Evolutionary conservation across 495 filamentous ascomycete species (phyloP).

Genomic region (Penicillium paradoxum): DNA sequence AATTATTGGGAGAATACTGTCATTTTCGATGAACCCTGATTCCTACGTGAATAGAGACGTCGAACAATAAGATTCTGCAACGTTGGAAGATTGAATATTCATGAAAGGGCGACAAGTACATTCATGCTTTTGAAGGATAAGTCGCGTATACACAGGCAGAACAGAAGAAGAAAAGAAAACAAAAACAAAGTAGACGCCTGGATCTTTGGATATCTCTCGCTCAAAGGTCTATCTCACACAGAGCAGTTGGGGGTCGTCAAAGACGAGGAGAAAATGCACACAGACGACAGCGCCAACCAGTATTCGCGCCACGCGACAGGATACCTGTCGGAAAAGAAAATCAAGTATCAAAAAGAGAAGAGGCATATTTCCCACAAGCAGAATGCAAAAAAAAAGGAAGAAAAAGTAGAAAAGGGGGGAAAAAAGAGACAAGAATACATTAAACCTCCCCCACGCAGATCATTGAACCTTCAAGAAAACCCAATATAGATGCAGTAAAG

Average conservation of each 20-base stretch:
- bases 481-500: slow-evolving; percentile 22
- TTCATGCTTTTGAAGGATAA: slow-evolving; percentile 9
- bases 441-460: slow-evolving; percentile 26
- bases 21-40: background rate
- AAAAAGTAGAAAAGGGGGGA: slow-evolving; percentile 7
- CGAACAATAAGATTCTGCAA: background rate
- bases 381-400: slow-evolving; percentile 22
- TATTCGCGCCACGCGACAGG: slow-evolving; percentile 35
- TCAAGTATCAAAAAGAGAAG: slow-evolving; percentile 6
- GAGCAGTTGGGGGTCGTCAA: slow-evolving; percentile 29
- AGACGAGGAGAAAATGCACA: slow-evolving; percentile 33
- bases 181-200: slow-evolving; percentile 26
- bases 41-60: background rate
- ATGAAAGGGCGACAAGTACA: slow-evolving; percentile 4
- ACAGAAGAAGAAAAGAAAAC: slow-evolving; percentile 15
- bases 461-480: slow-evolving; percentile 23
- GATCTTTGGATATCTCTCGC: slow-evolving; percentile 45
- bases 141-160: slow-evolving; percentile 9
- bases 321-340: slow-evolving; percentile 13
- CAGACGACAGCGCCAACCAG: slow-evolving; percentile 38
- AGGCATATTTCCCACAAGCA: slow-evolving; percentile 16
- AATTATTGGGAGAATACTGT: background rate
- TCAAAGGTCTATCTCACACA: slow-evolving; percentile 43
- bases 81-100: slow-evolving; percentile 1
- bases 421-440: slow-evolving; percentile 32